Conservation (phyloP, 2,329 filamentous ascomycete genomes). For the Drechslera avenae region DNA sequence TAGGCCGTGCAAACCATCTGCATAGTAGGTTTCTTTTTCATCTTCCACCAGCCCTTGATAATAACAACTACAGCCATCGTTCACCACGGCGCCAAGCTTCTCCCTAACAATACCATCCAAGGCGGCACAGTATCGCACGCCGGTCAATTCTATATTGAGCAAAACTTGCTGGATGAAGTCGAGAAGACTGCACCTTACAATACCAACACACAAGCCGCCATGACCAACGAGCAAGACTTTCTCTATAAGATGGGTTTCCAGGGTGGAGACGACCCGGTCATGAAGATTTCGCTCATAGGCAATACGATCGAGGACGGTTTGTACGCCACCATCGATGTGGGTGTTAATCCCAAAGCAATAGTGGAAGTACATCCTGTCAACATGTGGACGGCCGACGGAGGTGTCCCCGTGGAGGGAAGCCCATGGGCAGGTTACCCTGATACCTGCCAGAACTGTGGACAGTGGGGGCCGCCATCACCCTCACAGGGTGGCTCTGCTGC, state of each 20-base stretch:
- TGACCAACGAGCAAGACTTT: conserved; percentile 58
- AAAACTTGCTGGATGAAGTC: conserved; percentile 60
- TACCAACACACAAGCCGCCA: conserved; percentile 52
- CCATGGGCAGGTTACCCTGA: conserved; percentile 40
- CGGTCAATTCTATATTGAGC: conserved; percentile 69
- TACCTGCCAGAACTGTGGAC: conserved; percentile 23
- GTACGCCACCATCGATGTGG: conserved; percentile 41
- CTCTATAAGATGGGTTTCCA: conserved; percentile 56
- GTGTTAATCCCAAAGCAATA: conserved; percentile 36
- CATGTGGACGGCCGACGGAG: conserved; percentile 35
- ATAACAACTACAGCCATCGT: conserved; percentile 35
- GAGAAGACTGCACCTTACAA: conserved; percentile 55
- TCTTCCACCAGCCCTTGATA: background rate
- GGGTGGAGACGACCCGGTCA: conserved; percentile 59
- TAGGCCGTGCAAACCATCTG: conserved; percentile 40
- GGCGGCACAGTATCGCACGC: conserved; percentile 62
- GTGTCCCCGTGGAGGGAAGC: conserved; percentile 30
- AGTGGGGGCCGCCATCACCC: too few species aligned
- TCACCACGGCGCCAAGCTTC: conserved; percentile 47
- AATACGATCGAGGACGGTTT: conserved; percentile 41
- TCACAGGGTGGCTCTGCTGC: too few species aligned
- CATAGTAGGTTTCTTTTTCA: conserved; percentile 30
- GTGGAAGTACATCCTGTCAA: conserved; percentile 38
- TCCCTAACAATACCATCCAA: conserved; percentile 58
- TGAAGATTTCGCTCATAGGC: conserved; percentile 63